A percentile compares a stretch with the other conserved stretches of the same genome.
Conservation (phyloP, 208 protist species). For the Jaenimonas drosophilae region DNA sequence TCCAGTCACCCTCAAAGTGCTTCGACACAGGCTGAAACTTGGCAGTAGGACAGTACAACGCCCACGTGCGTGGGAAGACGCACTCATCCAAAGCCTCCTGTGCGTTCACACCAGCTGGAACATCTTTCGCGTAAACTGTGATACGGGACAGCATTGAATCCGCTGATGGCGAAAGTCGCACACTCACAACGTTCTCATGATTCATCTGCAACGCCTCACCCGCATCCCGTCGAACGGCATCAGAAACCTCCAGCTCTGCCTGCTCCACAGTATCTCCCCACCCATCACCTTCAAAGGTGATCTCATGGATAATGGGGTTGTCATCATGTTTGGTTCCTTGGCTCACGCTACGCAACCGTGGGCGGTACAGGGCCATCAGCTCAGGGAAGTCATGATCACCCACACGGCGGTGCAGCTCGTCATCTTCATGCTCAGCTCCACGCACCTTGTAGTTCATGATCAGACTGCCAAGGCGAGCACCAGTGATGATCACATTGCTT, state of each 20-base stretch:
- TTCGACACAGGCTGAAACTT: conserved; percentile 10
- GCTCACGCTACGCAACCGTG: conserved; percentile 9
- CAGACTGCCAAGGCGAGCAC: conserved; percentile 4
- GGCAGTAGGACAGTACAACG: conserved; percentile 24
- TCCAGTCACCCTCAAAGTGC: conserved; percentile 13
- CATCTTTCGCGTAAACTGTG: no score
- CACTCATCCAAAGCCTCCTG: conserved; percentile 30
- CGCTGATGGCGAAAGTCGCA: no score
- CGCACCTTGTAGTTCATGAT: conserved; percentile 11
- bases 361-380: conserved; percentile 32
- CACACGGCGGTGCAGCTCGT: background rate
- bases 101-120: conserved; percentile 22
- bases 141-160: no score
- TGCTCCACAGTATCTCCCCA: no score
- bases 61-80: conserved; percentile 32
- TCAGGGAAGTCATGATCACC: conserved; percentile 20
- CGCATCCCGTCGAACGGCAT: no score
- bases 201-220: no score
- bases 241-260: no score
- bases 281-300: conserved; percentile 65
- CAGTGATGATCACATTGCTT: conserved; percentile 12
- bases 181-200: no score
- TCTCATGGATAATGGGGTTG: conserved; percentile 32
- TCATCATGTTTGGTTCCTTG: conserved; percentile 1
- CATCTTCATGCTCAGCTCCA: conserved; percentile 4